Evolutionary conservation across 495 filamentous ascomycete species (phyloP).

Genomic region (Lepidopterella palustris): DNA sequence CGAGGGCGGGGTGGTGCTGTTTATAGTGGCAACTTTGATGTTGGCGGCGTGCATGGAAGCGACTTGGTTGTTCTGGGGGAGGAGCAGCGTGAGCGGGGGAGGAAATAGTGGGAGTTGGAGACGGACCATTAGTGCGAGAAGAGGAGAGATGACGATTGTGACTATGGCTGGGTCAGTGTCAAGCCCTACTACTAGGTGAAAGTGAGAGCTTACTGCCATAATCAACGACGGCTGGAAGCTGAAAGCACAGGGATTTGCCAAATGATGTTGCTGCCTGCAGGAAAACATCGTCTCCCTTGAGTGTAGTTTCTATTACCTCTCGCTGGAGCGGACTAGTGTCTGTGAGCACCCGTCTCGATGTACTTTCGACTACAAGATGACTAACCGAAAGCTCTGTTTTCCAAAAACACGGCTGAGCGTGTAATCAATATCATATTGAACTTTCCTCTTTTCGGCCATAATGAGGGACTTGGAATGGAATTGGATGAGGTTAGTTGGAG

Average conservation of each 20-base stretch:
- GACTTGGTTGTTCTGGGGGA: constrained; percentile 75
- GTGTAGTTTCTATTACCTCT: constrained; percentile 74
- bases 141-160: constrained; percentile 84
- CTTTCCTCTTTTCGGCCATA: constrained; percentile 22
- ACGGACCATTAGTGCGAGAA: constrained; percentile 82
- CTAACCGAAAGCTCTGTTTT: constrained; percentile 66
- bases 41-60: constrained; percentile 65
- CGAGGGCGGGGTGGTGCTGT: constrained; percentile 61
- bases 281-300: constrained; percentile 86
- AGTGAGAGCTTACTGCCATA: constrained; percentile 59
- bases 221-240: constrained; percentile 81
- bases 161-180: constrained; percentile 42
- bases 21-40: constrained; percentile 77
- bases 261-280: constrained; percentile 95
- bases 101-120: not conserved
- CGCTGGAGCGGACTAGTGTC: constrained; percentile 66
- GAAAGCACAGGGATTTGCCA: constrained; percentile 92
- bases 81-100: not conserved
- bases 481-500: not conserved
- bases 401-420: constrained; percentile 76
- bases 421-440: constrained; percentile 66
- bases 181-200: not conserved
- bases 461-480: not conserved
- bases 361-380: not conserved
- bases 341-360: constrained; percentile 8